These are phyloP conservation scores for Penicillium concentricum DNA, from an alignment of 2,329 filamentous ascomycete species.

Conservation along the genomic window DNA sequence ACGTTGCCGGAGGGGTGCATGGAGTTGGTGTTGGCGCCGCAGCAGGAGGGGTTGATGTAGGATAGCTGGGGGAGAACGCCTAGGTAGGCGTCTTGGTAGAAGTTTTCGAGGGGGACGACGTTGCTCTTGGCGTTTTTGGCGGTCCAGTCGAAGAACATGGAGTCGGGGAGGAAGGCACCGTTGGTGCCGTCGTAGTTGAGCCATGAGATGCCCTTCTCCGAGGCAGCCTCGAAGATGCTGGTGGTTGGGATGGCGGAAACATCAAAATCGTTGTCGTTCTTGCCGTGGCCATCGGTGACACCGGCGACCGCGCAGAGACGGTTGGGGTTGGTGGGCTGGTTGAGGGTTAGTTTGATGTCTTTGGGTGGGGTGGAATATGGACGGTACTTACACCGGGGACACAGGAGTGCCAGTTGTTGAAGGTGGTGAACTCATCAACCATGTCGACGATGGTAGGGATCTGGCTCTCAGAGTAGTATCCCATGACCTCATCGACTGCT, in stretches of 20 bases:
- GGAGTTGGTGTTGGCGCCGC: conserved; percentile 32
- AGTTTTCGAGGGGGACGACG: conserved; percentile 30
- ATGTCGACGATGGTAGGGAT: conserved; percentile 41
- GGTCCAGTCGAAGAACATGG: conserved; percentile 34
- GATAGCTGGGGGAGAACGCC: conserved; percentile 33
- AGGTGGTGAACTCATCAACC: conserved; percentile 41
- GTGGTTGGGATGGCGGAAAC: conserved; percentile 31
- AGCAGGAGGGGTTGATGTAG: conserved; percentile 40
- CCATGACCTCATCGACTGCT: conserved; percentile 40
- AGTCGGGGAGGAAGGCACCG: conserved; percentile 29
- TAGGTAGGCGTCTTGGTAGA: conserved; percentile 33
- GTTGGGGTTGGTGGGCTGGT: conserved; percentile 46
- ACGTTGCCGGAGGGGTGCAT: conserved; percentile 33
- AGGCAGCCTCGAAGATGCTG: conserved; percentile 40
- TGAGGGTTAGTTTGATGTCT: conserved; percentile 6
- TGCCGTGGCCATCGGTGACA: conserved; percentile 29
- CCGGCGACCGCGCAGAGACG: conserved; percentile 30
- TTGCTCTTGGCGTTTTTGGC: conserved; percentile 24
- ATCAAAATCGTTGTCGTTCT: conserved; percentile 28
- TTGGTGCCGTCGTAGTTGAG: conserved; percentile 34
- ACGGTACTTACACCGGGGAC: conserved; percentile 38
- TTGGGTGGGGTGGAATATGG: background rate
- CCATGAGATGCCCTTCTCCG: conserved; percentile 31
- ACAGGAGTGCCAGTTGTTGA: conserved; percentile 47
- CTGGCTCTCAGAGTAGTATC: conserved; percentile 44